phyloP scores from a whole-genome alignment of 2,329 filamentous ascomycete genomes.

The Graphium sp. region DNA sequence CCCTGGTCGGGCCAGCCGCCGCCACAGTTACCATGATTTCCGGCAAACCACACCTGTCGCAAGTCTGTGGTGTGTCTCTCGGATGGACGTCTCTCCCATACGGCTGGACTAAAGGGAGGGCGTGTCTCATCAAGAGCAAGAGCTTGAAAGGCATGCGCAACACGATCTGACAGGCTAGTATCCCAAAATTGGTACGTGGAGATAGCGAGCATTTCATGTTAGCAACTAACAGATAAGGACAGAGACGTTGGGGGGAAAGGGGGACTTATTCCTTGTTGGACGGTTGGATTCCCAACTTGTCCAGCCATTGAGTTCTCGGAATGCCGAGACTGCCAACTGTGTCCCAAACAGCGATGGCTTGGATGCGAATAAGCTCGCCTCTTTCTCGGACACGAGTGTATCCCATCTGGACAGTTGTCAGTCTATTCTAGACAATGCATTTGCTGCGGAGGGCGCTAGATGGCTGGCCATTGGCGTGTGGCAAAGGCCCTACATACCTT shows the following conservation, averaged over 20 bases:
- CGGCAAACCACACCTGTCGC: conserved; percentile 49
- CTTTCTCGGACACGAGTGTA: conserved; percentile 2
- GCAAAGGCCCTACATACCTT: conserved; percentile 13
- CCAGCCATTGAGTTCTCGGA: conserved; percentile 25
- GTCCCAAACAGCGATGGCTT: conserved; percentile 28
- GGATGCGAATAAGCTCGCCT: conserved; percentile 7
- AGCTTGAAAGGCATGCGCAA: conserved; percentile 42
- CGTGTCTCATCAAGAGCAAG: conserved; percentile 40
- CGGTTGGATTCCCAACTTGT: conserved; percentile 25
- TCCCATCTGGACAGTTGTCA: conserved; percentile 1
- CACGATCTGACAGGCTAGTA: conserved; percentile 30
- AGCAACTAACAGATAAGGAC: conserved; percentile 8
- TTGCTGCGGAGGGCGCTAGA: too few relatives aligned
- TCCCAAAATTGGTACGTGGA: conserved; percentile 33
- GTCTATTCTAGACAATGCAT: background rate
- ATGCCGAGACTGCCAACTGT: conserved; percentile 24
- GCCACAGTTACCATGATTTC: conserved; percentile 53
- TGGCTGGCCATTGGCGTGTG: too few relatives aligned
- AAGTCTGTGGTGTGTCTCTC: conserved; percentile 23
- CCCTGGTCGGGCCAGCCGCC: conserved; percentile 44
- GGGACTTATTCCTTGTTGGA: conserved; percentile 27
- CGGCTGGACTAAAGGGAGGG: conserved; percentile 32
- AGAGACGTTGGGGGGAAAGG: background rate
- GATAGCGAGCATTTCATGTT: too few relatives aligned
- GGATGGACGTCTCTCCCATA: conserved; percentile 29